These are phyloP conservation scores for Penicillium sp. DNA, from an alignment of 2,329 filamentous ascomycete genomes.

Conservation along the genomic window DNA sequence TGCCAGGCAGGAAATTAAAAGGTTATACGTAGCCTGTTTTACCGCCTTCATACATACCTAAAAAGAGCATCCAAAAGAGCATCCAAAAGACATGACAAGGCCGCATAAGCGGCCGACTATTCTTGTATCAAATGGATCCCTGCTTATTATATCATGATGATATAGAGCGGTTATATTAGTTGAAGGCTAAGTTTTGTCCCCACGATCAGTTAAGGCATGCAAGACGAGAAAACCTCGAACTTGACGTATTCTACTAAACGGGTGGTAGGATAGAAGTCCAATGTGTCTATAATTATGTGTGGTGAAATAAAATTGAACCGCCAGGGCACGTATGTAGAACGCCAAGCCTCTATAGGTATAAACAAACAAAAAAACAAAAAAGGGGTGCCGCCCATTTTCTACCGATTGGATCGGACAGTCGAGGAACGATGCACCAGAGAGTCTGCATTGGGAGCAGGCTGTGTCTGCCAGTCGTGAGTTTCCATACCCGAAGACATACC, in stretches of 20 bases:
- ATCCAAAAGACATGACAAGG: too few species aligned
- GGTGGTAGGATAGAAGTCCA: neutral
- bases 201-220: neutral
- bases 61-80: too few species aligned
- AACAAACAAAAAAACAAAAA: conserved; percentile 7
- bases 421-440: conserved; percentile 29
- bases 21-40: too few species aligned
- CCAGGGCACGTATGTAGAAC: conserved; percentile 7
- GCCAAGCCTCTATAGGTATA: conserved; percentile 14
- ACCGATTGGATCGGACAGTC: conserved; percentile 29
- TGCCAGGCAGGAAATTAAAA: too few species aligned
- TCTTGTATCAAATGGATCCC: too few species aligned
- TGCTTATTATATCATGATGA: neutral
- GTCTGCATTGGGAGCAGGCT: conserved; percentile 17
- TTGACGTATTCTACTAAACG: neutral
- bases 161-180: neutral
- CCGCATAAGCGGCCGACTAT: too few species aligned
- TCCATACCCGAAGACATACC: conserved; percentile 27
- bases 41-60: too few species aligned
- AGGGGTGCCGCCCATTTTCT: neutral
- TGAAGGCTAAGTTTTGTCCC: too few species aligned
- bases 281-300: conserved; percentile 2
- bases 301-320: neutral
- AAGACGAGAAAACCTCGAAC: neutral
- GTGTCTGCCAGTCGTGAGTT: conserved; percentile 22